phyloP scores from a whole-genome alignment of 2,329 filamentous ascomycete genomes.

The Talaromyces sp. region DNA sequence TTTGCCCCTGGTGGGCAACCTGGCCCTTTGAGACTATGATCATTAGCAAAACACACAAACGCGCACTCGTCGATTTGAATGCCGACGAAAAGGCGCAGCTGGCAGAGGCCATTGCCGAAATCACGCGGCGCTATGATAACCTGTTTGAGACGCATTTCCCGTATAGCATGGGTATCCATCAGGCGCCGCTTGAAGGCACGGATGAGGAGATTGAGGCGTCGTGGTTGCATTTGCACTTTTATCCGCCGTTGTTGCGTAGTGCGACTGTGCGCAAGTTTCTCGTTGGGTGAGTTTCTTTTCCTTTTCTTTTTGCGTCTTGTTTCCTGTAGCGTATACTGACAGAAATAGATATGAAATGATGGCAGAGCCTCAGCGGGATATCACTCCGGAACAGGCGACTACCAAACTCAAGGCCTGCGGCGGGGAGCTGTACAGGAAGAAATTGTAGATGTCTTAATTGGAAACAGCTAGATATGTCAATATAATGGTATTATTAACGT shows the following conservation, averaged over 20 bases:
- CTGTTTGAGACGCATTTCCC: constrained; percentile 95
- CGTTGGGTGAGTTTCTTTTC: constrained; percentile 58
- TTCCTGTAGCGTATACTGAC: no score
- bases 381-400: constrained; percentile 93
- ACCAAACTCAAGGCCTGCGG: constrained; percentile 68
- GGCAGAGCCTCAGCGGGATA: constrained; percentile 96
- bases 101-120: constrained; percentile 79
- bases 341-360: constrained; percentile 81
- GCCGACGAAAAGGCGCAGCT: constrained; percentile 66
- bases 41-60: constrained; percentile 75
- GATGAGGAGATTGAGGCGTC: constrained; percentile 79
- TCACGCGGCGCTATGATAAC: constrained; percentile 91
- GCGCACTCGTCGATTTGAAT: constrained; percentile 76
- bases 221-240: constrained; percentile 97
- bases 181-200: constrained; percentile 79
- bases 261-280: constrained; percentile 94
- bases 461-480: background rate
- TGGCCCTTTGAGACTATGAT: constrained; percentile 98
- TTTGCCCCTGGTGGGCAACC: constrained; percentile 96
- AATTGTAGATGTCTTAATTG: constrained; percentile 25
- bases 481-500: background rate
- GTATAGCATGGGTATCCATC: constrained; percentile 95
- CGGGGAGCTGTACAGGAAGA: constrained; percentile 78
- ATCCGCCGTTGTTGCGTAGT: constrained; percentile 84
- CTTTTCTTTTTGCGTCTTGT: background rate